Evolutionary conservation across 192 early-diverging fungal species (phyloP), one percentile per base, ranked within the genome.

Genomic region (Coemansia reversa): DNA sequence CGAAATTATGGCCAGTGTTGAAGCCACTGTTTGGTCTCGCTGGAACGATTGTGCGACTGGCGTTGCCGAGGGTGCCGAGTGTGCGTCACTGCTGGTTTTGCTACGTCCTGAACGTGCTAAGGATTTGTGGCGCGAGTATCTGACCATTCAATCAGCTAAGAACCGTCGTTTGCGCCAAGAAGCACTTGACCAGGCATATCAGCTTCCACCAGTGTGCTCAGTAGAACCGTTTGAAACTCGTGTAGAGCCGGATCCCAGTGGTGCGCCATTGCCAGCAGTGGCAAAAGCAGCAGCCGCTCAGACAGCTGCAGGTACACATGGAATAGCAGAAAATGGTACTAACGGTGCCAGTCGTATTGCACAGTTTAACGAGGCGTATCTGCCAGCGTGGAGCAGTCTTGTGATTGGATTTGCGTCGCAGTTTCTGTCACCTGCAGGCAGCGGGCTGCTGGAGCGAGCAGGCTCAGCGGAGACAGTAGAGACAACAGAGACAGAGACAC

Each of bases 1-100:
- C 50, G 79, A 83, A 23, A 91, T 92, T 24, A 94, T 96, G 82
- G 82, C 84, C 16, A 83, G 86, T 30, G 85, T 95, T 4, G 85
- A 84, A 8, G 63, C 67, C 45, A 81, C 84, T 4, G 84, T 95
- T 8, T 83, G 86, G 59, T 63, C 70, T 24, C 49, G 79, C 18
- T 76, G 73, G 79, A 33, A 59, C 4, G 28, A 65, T n/a, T 23
- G 51, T 22, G 57, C 7, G 7, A 76, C 79, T 0, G 70, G 53
- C 5, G 27, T 82, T 1, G 23, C 63, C 0, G 70, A 82, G 22
- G 79, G 73, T 22, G 74, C 70, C 5, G 74, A 75, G 30, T 76
- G 74, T 48, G 74, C 72, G 2, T 69, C 73, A 29, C 19, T 82
- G 66, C 61, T 82, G 29, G 79, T 76, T 30, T 60, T 76, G 8